Evolutionary conservation across 495 filamentous ascomycete species (phyloP), one percentile per base, ranked within the genome.

Genomic region (Xylaria scruposa): DNA sequence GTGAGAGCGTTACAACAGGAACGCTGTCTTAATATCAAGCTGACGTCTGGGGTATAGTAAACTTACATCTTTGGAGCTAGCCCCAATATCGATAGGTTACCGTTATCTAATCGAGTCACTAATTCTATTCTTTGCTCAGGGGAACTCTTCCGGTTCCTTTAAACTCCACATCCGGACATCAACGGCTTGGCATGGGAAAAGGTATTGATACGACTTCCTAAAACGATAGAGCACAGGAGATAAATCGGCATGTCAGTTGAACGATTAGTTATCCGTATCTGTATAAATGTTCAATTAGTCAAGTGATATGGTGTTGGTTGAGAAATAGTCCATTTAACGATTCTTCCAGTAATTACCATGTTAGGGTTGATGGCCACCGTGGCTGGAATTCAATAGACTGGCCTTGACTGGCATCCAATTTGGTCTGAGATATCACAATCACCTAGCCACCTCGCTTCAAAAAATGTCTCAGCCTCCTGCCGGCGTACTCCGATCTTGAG

Each of bases 401-500:
- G 31, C 31, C 24, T 40, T n/a, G 6, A 46, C 12, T 36, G 15
- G 31, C 31, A 38, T 40, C 31, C 64, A 54, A 67, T 53, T n/a
- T 31, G 63, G 5, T 67, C 33, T 33, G 15, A 49, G 26, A 36
- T 49, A 51, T 49, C 44, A 33, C 44, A 38, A 24, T 53, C 46
- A 31, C 33, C 40, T 26, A 65, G 3, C 7, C 33, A 53, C 17
- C 46, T 70, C 40, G 46, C 68, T 59, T 46, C 36, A 64, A 33
- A 33, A 9, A 31, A 49, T 70, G 68, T 70, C 60, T 70, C 68
- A 70, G 68, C 68, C 61, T 42, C 33, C 40, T 49, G 17, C 24
- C 33, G 24, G 65, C 42, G 21, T 17, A 44, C 36, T 46, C 33
- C 68, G 60, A 70, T 64, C 60, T 56, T 21, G 36, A 61, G 29